Conservation (phyloP, 1,139 yeast species). For the Diutina catenulata region DNA sequence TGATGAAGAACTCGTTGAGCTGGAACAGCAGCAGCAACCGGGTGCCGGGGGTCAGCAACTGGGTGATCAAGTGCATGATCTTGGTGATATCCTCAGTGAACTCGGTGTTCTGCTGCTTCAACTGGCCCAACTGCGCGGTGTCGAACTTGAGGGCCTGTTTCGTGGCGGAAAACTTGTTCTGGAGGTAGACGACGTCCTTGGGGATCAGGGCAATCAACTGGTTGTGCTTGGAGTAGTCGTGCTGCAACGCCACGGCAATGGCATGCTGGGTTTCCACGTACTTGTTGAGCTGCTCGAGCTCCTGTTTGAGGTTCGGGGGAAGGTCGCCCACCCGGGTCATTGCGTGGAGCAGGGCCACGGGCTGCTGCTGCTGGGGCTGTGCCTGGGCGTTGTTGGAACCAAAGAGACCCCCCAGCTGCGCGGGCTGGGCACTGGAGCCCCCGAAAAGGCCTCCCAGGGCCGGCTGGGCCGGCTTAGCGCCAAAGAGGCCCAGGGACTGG, state of each 20-base stretch:
- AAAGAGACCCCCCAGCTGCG: not conserved
- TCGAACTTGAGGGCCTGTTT: conserved; percentile 52
- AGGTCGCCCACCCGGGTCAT: conserved; percentile 4
- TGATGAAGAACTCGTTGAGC: conserved; percentile 34
- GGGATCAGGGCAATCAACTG: conserved; percentile 73
- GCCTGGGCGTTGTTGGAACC: conserved; percentile 4
- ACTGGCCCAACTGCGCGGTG: conserved; percentile 20
- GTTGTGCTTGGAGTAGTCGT: conserved; percentile 52
- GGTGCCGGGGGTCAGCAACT: conserved; percentile 58
- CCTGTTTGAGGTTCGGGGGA: conserved; percentile 60
- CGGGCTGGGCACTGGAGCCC: not conserved
- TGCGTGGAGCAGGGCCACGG: conserved; percentile 1
- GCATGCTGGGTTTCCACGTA: conserved; percentile 78
- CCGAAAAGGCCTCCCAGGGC: not conserved
- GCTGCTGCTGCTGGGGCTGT: conserved; percentile 10
- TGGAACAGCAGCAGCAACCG: conserved; percentile 45
- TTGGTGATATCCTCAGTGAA: conserved; percentile 56
- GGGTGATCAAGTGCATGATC: conserved; percentile 55
- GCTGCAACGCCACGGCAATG: conserved; percentile 66
- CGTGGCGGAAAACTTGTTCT: conserved; percentile 50
- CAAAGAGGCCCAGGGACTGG: conserved; percentile 9
- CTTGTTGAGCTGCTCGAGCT: conserved; percentile 70
- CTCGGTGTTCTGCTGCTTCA: conserved; percentile 40
- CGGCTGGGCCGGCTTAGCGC: conserved; percentile 8
- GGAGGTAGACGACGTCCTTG: conserved; percentile 65